Evolutionary conservation across 257 asterid species (phyloP).

Genomic region (Ilex aquifolium): DNA sequence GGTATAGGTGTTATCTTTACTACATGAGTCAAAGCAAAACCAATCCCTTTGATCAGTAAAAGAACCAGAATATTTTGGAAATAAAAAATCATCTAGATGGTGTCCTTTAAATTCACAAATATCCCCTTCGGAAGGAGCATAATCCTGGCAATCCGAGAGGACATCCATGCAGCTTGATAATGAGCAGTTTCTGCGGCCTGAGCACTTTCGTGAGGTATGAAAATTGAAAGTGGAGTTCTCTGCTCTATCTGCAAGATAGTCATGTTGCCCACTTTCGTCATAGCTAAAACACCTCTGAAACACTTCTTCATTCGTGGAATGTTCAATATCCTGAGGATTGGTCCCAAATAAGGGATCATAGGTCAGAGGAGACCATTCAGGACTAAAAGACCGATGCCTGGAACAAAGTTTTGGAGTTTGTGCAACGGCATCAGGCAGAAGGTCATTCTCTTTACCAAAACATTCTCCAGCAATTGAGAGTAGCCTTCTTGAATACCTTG

Average conservation of each 20-base stretch:
- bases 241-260: conserved; percentile 28
- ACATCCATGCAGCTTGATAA: conserved; percentile 15
- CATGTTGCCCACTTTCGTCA: conserved; percentile 14
- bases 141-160: conserved; percentile 23
- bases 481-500: conserved; percentile 21
- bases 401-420: conserved; percentile 23
- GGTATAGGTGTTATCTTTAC: conserved; percentile 25
- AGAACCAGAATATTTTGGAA: conserved; percentile 30
- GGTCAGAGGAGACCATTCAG: conserved; percentile 36
- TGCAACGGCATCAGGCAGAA: conserved; percentile 20
- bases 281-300: conserved; percentile 24
- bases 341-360: conserved; percentile 22
- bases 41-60: conserved; percentile 28
- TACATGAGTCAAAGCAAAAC: conserved; percentile 22
- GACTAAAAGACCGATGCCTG: conserved; percentile 27
- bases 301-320: conserved; percentile 20
- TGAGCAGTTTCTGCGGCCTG: conserved; percentile 34
- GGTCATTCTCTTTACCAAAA: conserved; percentile 15
- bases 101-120: conserved; percentile 20
- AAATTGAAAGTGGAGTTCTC: conserved; percentile 17
- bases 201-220: conserved; percentile 16
- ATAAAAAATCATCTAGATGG: conserved; percentile 23
- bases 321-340: conserved; percentile 25
- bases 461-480: conserved; percentile 22
- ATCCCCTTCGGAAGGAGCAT: conserved; percentile 21